Evolutionary conservation across 441 rosid genomes (phyloP), one percentile per base, ranked within the genome.

Genomic region (Codiaeum variegatum): DNA sequence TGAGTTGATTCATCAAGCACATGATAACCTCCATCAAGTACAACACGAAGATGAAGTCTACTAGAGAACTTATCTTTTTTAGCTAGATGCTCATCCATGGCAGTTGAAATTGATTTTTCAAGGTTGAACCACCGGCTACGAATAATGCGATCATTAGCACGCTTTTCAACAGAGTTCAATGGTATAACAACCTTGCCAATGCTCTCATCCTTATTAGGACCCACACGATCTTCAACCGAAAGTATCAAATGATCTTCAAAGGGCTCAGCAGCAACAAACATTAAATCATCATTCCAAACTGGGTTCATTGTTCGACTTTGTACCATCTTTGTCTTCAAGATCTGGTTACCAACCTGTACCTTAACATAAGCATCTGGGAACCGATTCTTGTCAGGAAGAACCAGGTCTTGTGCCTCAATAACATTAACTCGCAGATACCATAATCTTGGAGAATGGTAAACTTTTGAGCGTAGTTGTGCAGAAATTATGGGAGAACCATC

Each of bases 1-100:
- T 91, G 85, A 51, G 96, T 87, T 6, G 98, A 85, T 79, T 90
- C 99, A 46, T 92, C 97, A n/a, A 91, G 96, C 70, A 95, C 99
- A 61, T 95, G 99, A 71, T 95, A 95, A 59, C 99, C 98, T 74
- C 99, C 98, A 75, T 95, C 98, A 55, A 95, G 91, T 47, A 84
- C 88, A 13, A 90, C 83, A 21, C 83, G 79, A 11, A 91, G 79
- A 44, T 84, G 90, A 42, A 95, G 83, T 75, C 84, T 85, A 55
- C 78, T 86, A 16, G 86, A 84, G 67, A 90, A 90, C 72, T 86
- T 87, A 56, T 85, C 90, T 81, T 85, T 88, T 86, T 89, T 88
- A 10, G 80, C 80, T 26, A 75, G 81, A 1, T 87, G 87, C 38
- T 46, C 83, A 49, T 91, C 93, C 81, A 81, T 59, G 29, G 96